phyloP scores from a whole-genome alignment of 805 yeast genomes.

The Komagataella mondaviorum region DNA sequence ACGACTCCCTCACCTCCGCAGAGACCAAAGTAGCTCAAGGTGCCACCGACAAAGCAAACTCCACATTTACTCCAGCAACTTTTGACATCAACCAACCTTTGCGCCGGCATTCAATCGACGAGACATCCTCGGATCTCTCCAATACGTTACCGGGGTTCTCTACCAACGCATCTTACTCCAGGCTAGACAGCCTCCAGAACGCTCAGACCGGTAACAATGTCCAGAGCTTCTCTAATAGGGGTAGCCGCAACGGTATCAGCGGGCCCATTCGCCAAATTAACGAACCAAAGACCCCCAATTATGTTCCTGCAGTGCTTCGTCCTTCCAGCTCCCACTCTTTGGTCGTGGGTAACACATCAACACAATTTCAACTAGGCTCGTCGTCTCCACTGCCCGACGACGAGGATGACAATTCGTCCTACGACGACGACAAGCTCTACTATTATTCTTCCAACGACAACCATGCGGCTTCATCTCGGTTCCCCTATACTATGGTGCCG shows the following conservation, averaged over 20 bases:
- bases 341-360: neutral
- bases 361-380: neutral
- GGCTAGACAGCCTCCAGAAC: neutral
- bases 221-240: neutral
- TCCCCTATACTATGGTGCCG: conserved; percentile 23
- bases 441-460: neutral
- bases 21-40: neutral
- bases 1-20: conserved; percentile 1
- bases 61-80: conserved; percentile 22
- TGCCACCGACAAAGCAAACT: neutral
- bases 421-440: neutral
- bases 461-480: neutral
- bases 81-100: conserved; percentile 29
- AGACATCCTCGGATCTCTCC: neutral
- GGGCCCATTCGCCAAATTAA: conserved; percentile 26
- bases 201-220: neutral
- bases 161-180: neutral
- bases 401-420: neutral
- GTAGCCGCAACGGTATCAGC: conserved; percentile 4
- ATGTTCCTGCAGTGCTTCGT: conserved; percentile 39
- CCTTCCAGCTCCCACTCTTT: conserved; percentile 12
- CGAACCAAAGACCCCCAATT: conserved; percentile 30
- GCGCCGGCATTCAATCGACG: conserved; percentile 18
- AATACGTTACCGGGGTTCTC: neutral
- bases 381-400: conserved; percentile 1